A percentile compares a stretch with the other conserved stretches of the same genome.
Evolutionary conservation across 148 eudicot species (phyloP).

Genomic region (Talinum fruticosum): DNA sequence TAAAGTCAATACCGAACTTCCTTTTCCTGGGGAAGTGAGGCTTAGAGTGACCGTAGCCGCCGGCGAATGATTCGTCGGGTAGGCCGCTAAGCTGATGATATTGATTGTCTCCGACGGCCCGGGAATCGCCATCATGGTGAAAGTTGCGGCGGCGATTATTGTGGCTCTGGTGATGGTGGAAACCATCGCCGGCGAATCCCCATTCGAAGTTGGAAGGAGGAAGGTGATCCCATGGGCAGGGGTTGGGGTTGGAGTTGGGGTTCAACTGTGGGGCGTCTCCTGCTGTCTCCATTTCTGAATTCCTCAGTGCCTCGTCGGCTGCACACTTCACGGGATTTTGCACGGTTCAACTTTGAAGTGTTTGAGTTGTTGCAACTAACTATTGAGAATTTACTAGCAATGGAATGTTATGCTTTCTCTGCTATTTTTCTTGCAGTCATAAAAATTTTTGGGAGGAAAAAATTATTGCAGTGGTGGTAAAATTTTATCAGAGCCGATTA

Average conservation of each 20-base stretch:
- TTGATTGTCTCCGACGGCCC: slow-evolving; percentile 10
- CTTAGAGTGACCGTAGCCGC: slow-evolving; percentile 21
- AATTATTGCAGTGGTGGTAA: too few species aligned
- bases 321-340: too few species aligned
- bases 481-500: too few species aligned
- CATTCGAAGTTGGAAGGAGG: slow-evolving; percentile 6
- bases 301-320: background rate
- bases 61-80: slow-evolving; percentile 23
- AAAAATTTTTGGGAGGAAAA: too few species aligned
- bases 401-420: too few species aligned
- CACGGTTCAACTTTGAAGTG: too few species aligned
- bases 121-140: slow-evolving; percentile 15
- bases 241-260: slow-evolving; percentile 15
- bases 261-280: slow-evolving; percentile 8
- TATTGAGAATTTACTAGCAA: too few species aligned
- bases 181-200: slow-evolving; percentile 12
- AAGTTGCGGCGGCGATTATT: slow-evolving; percentile 14
- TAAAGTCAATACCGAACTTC: slow-evolving; percentile 24
- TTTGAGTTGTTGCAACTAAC: too few species aligned
- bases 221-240: slow-evolving; percentile 20
- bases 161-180: slow-evolving; percentile 22
- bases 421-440: too few species aligned
- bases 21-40: slow-evolving; percentile 37
- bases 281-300: slow-evolving; percentile 19
- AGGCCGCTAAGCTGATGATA: slow-evolving; percentile 12